phyloP scores from a whole-genome alignment of 2,329 filamentous ascomycete genomes.

The Hawksworthiomyces lignivorus region DNA sequence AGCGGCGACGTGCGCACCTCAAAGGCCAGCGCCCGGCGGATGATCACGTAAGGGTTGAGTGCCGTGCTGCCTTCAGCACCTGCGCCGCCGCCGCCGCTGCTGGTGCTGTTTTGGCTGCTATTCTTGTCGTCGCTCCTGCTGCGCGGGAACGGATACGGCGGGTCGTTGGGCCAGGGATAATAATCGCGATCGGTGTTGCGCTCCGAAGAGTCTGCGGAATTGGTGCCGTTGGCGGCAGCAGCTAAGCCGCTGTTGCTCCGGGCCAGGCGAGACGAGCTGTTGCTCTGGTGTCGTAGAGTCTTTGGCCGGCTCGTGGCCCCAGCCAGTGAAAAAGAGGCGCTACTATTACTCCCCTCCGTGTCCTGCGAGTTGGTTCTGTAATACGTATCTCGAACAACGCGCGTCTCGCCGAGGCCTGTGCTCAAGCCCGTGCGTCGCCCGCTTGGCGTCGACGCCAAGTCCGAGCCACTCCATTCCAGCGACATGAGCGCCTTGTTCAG shows the following conservation, averaged over 20 bases:
- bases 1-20: slow-evolving; percentile 49
- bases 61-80: slow-evolving; percentile 23
- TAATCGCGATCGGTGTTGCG: slow-evolving; percentile 50
- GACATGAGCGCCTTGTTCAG: slow-evolving; percentile 12
- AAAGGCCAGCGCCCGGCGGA: slow-evolving; percentile 47
- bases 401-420: no score
- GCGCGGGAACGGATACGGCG: slow-evolving; percentile 42
- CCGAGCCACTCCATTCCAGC: slow-evolving; percentile 11
- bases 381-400: slow-evolving; percentile 8
- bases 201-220: no score
- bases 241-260: neutral
- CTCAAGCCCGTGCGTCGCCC: no score
- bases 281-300: slow-evolving; percentile 4
- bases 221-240: neutral
- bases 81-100: slow-evolving; percentile 8
- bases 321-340: neutral
- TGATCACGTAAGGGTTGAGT: slow-evolving; percentile 47
- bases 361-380: slow-evolving; percentile 9
- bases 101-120: no score
- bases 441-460: neutral
- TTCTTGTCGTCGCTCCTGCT: slow-evolving; percentile 1
- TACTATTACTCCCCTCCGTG: slow-evolving; percentile 11
- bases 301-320: neutral
- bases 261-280: slow-evolving; percentile 6
- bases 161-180: slow-evolving; percentile 50